Conservation (phyloP, 2,329 filamentous ascomycete genomes). For the Monilinia aucupariae region DNA sequence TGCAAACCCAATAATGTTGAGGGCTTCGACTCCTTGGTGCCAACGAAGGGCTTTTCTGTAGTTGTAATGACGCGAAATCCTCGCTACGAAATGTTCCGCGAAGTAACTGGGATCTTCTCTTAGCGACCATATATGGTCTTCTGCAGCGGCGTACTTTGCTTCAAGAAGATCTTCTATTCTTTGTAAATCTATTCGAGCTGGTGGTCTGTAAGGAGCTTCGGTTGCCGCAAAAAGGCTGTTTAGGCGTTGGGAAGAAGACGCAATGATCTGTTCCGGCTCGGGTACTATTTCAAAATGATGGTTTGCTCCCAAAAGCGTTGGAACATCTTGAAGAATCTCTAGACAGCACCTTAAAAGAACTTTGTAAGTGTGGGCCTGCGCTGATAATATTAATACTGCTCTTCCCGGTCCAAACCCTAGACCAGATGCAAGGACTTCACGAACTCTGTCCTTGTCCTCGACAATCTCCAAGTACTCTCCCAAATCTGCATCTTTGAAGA, state of each 20-base stretch:
- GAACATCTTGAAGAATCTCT: not conserved
- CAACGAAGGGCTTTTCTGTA: not conserved
- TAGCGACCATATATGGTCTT: not conserved
- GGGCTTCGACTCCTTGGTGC: not conserved
- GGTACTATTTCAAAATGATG: not conserved
- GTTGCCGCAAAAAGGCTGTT: not conserved
- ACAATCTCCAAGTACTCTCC: not conserved
- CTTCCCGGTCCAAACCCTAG: not conserved
- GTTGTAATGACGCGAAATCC: not conserved
- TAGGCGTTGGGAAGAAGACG: not conserved
- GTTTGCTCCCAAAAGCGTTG: not conserved
- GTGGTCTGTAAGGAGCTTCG: not conserved
- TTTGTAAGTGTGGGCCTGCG: not conserved
- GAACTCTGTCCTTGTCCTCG: not conserved
- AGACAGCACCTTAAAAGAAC: not conserved
- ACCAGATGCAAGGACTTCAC: not conserved
- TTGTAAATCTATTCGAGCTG: not conserved
- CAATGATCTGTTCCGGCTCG: not conserved
- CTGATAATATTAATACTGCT: not conserved
- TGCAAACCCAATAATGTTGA: not conserved
- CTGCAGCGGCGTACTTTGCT: not conserved
- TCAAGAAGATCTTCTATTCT: not conserved
- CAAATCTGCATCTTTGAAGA: not conserved
- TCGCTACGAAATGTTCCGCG: not conserved
- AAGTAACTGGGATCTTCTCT: conserved; percentile 1